phyloP scores from a whole-genome alignment of 441 rosid species.

The Theobroma grandiflorum region DNA sequence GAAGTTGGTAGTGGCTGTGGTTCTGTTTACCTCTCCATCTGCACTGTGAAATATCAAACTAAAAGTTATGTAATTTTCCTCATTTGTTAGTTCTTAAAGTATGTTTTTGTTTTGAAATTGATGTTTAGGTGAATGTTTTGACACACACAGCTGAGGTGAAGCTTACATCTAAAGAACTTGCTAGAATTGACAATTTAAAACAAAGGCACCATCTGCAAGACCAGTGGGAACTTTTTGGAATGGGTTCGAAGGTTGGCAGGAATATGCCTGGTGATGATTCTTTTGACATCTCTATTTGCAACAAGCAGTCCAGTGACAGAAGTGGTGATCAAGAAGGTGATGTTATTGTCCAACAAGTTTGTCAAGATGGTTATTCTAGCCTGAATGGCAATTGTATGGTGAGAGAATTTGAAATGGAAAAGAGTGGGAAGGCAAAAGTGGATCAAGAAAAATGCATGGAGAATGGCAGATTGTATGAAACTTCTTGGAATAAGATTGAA shows the following conservation, averaged over 20 bases:
- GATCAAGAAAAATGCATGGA: constrained; percentile 21
- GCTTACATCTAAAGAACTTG: constrained; percentile 13
- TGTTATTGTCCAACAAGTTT: background rate
- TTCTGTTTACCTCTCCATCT: background rate
- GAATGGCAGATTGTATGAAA: constrained; percentile 24
- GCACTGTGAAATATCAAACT: constrained; percentile 1
- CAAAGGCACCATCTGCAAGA: constrained; percentile 65
- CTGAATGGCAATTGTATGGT: constrained; percentile 27
- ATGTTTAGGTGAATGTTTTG: constrained; percentile 73
- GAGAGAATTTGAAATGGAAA: constrained; percentile 28
- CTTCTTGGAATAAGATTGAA: constrained; percentile 33
- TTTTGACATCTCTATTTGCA: background rate
- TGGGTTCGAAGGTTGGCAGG: constrained; percentile 27
- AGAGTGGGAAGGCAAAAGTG: constrained; percentile 19
- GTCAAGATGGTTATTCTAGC: constrained; percentile 25
- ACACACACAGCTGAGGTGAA: constrained; percentile 70
- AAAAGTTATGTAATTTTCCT: background rate
- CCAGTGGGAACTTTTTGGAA: constrained; percentile 52
- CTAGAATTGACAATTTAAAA: constrained; percentile 44
- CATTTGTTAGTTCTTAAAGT: background rate
- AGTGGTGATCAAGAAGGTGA: constrained; percentile 31
- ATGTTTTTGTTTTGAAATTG: constrained; percentile 22
- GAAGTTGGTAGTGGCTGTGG: background rate
- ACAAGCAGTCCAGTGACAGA: constrained; percentile 27
- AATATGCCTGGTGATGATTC: constrained; percentile 13